Evolutionary conservation across 2,329 filamentous ascomycete species (phyloP).

Genomic region (Trichophyton rubrum): DNA sequence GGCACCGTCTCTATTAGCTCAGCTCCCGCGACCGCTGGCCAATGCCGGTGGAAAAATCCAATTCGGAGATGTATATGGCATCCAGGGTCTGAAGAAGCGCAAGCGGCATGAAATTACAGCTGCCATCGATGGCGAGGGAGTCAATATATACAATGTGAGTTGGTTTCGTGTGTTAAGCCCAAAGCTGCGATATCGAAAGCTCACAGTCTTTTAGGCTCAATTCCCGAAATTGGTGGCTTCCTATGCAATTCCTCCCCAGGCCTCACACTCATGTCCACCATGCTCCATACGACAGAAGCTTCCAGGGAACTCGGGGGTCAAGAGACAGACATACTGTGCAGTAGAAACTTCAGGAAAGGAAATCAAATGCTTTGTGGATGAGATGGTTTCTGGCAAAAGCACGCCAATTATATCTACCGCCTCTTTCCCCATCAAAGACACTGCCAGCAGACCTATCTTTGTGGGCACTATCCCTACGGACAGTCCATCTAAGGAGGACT

Average conservation of each 20-base stretch:
- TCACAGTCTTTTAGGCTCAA: slow-evolving; percentile 38
- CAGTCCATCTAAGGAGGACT: slow-evolving; percentile 14
- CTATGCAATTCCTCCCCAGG: slow-evolving; percentile 49
- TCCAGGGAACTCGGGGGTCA: slow-evolving; percentile 30
- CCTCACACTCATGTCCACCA: slow-evolving; percentile 44
- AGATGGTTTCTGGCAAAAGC: slow-evolving; percentile 23
- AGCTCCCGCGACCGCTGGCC: slow-evolving; percentile 34
- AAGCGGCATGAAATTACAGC: slow-evolving; percentile 51
- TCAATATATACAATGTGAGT: slow-evolving; percentile 51
- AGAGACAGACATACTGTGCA: slow-evolving; percentile 46
- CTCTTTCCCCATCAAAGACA: slow-evolving; percentile 27
- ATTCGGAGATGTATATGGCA: slow-evolving; percentile 39
- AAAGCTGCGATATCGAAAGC: neutral
- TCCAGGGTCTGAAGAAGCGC: slow-evolving; percentile 45
- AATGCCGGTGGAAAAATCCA: slow-evolving; percentile 27
- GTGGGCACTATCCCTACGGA: slow-evolving; percentile 27
- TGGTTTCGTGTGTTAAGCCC: neutral
- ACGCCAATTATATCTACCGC: slow-evolving; percentile 29
- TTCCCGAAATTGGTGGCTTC: slow-evolving; percentile 48
- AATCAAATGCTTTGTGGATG: slow-evolving; percentile 44
- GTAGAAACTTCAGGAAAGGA: slow-evolving; percentile 38
- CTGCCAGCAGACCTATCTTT: slow-evolving; percentile 27
- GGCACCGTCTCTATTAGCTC: slow-evolving; percentile 33
- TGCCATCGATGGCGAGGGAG: slow-evolving; percentile 47
- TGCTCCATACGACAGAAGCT: slow-evolving; percentile 45